Evolutionary conservation across 1,284 basidiomycete genomes (phyloP).

Genomic region (Tilletia horrida): DNA sequence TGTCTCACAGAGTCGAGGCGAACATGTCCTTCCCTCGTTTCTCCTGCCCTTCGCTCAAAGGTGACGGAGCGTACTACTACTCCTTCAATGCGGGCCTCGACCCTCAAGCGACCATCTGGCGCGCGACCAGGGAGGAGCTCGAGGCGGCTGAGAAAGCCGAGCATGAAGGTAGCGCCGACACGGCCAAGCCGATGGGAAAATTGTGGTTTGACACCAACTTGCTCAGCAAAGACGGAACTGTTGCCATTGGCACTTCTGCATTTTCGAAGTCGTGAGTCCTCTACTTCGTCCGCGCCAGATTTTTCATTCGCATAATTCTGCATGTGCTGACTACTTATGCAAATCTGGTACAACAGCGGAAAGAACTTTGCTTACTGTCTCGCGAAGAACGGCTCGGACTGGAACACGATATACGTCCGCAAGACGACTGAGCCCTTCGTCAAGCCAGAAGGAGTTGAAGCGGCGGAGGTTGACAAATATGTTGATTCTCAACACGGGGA

Average conservation of each 20-base stretch:
- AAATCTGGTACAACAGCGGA: constrained; percentile 22
- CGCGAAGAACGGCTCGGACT: constrained; percentile 51
- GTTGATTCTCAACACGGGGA: constrained; percentile 36
- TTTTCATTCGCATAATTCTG: too few relatives aligned
- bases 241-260: constrained; percentile 40
- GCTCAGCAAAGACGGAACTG: constrained; percentile 47
- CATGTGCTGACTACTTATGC: neutral
- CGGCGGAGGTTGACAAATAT: constrained; percentile 22
- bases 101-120: constrained; percentile 47
- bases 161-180: constrained; percentile 26
- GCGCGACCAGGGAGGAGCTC: constrained; percentile 38
- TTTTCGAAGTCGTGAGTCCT: constrained; percentile 39
- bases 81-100: constrained; percentile 50
- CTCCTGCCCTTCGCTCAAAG: constrained; percentile 46
- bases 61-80: constrained; percentile 50
- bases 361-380: constrained; percentile 50
- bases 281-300: neutral
- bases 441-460: constrained; percentile 28
- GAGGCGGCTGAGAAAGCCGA: constrained; percentile 22
- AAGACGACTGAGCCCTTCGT: constrained; percentile 40
- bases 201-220: constrained; percentile 52
- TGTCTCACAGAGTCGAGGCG: constrained; percentile 28
- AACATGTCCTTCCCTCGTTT: constrained; percentile 50
- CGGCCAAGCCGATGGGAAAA: constrained; percentile 39
- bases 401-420: constrained; percentile 48